phyloP scores from a whole-genome alignment of 2,329 filamentous ascomycete species.

The Fusarium cyanostomum region DNA sequence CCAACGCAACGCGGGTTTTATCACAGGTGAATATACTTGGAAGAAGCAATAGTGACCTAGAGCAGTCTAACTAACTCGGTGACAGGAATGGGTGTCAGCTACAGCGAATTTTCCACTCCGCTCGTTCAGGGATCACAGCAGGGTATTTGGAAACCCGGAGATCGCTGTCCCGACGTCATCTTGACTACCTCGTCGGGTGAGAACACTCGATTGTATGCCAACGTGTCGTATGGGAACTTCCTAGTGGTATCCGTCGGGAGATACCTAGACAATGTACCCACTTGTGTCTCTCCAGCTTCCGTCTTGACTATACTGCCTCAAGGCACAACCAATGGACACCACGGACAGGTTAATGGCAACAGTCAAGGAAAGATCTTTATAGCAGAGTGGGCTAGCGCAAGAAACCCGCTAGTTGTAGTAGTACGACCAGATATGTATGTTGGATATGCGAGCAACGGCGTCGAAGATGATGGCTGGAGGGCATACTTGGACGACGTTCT shows the following conservation, averaged over 20 bases:
- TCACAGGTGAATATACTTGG: constrained; percentile 51
- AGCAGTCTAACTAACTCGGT: neutral
- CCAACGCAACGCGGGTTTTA: constrained; percentile 58
- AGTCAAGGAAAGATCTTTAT: neutral
- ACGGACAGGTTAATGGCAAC: neutral
- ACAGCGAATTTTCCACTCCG: constrained; percentile 17
- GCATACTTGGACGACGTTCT: constrained; percentile 8
- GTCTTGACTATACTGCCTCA: constrained; percentile 2
- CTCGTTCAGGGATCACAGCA: constrained; percentile 7
- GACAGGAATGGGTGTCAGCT: constrained; percentile 28
- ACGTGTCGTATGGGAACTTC: constrained; percentile 8
- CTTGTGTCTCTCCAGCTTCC: neutral
- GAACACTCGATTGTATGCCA: constrained; percentile 2
- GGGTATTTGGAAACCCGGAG: constrained; percentile 24
- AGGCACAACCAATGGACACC: neutral
- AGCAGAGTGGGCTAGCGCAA: constrained; percentile 8
- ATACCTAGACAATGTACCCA: neutral
- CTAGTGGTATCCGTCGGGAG: constrained; percentile 2
- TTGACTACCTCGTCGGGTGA: neutral
- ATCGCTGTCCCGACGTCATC: constrained; percentile 25
- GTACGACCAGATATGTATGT: constrained; percentile 37
- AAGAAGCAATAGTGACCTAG: neutral
- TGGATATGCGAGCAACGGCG: constrained; percentile 9
- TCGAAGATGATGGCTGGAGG: constrained; percentile 12
- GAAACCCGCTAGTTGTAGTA: neutral